Percentiles rank a stretch among this genome's conserved stretches.
phyloP scores from a whole-genome alignment of 805 yeast species.

The Candida namnaoensis region DNA sequence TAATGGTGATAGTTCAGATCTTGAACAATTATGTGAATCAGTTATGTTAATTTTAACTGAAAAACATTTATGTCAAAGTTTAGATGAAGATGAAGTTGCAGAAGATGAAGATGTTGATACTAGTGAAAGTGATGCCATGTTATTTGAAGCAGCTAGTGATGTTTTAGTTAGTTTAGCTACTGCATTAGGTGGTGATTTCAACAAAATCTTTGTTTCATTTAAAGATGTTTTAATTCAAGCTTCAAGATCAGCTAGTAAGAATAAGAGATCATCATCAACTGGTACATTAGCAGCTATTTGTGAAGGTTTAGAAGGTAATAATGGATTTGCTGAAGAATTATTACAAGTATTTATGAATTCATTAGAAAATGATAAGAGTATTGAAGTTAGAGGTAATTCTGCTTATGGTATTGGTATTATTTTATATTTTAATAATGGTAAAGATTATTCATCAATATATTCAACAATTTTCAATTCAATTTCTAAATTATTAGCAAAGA shows the following conservation, averaged over 20 bases:
- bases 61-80: conserved; percentile 76
- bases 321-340: conserved; percentile 64
- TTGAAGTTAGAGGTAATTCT: conserved; percentile 89
- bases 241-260: conserved; percentile 52
- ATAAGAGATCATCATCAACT: conserved; percentile 74
- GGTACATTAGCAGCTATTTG: conserved; percentile 91
- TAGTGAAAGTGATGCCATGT: conserved; percentile 53
- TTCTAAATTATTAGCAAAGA: conserved; percentile 68
- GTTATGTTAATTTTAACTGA: conserved; percentile 69
- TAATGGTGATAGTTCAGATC: conserved; percentile 42
- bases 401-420: conserved; percentile 92
- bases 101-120: conserved; percentile 51
- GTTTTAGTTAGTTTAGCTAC: conserved; percentile 69
- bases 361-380: conserved; percentile 64
- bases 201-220: conserved; percentile 62
- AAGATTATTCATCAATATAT: conserved; percentile 55
- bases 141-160: conserved; percentile 81
- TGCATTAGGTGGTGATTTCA: conserved; percentile 75
- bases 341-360: conserved; percentile 61
- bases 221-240: conserved; percentile 52
- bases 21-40: conserved; percentile 64
- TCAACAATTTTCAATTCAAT: conserved; percentile 58
- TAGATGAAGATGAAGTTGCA: conserved; percentile 56
- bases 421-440: conserved; percentile 24
- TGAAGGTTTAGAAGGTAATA: conserved; percentile 55